These are phyloP conservation scores for Lodderomyces metapsilosis DNA, from an alignment of 1,139 yeast species.

Conservation along the genomic window DNA sequence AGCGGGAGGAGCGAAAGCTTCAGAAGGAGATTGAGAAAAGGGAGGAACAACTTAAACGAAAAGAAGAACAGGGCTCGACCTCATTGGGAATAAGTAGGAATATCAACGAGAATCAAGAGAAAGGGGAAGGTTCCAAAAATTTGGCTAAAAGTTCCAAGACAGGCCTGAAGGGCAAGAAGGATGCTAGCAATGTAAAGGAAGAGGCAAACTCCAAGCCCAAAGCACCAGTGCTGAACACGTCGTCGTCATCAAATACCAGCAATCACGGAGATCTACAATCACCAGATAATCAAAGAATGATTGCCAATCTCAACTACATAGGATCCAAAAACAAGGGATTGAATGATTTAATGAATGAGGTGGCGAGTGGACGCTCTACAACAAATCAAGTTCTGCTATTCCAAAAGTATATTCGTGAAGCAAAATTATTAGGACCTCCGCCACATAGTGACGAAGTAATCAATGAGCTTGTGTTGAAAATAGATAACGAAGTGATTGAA, in stretches of 20 bases:
- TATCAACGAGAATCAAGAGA: neutral
- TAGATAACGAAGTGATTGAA: neutral
- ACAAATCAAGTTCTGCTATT: slow-evolving; percentile 70
- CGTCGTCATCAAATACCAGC: neutral
- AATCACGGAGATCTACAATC: slow-evolving; percentile 47
- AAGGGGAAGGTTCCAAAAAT: slow-evolving; percentile 3
- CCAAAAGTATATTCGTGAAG: slow-evolving; percentile 75
- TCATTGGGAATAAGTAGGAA: too few relatives aligned
- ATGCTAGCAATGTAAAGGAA: neutral
- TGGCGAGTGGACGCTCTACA: slow-evolving; percentile 78
- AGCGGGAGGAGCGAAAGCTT: slow-evolving; percentile 13
- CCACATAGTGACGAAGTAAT: slow-evolving; percentile 34
- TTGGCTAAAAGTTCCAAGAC: neutral
- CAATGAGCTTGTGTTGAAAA: neutral
- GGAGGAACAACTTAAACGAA: neutral
- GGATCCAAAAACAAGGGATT: slow-evolving; percentile 72
- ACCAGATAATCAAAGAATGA: slow-evolving; percentile 73
- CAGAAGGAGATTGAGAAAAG: slow-evolving; percentile 7
- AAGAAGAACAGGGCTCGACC: slow-evolving; percentile 4
- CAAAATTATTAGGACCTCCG: slow-evolving; percentile 71
- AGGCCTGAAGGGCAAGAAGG: neutral
- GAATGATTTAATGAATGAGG: slow-evolving; percentile 72
- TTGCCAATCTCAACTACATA: slow-evolving; percentile 74
- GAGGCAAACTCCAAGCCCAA: neutral
- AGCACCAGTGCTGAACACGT: too few relatives aligned